Evolutionary conservation across 345 rosid species (phyloP), one percentile per base, ranked within the genome.

Genomic region (Eucalyptus erythrocorys): DNA sequence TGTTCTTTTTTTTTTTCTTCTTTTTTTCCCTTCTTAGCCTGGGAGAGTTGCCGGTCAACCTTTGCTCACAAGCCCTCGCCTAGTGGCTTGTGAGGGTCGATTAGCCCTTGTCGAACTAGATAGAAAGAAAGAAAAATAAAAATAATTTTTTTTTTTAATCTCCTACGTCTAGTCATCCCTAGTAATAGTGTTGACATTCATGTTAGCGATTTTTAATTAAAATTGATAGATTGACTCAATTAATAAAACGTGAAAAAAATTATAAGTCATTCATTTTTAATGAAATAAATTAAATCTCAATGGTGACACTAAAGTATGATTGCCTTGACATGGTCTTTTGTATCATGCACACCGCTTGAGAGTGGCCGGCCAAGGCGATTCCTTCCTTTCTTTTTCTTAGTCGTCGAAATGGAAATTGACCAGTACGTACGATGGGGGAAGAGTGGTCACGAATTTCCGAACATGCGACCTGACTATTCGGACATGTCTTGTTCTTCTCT

Each of bases 151-250:
- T 1, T 1, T 55, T 24, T 55, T 55, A 24, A 55, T 55, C 6
- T 9, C 6, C 6, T 22, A 55, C 0, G 6, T 55, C 30, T 55
- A 9, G 13, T 24, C 3, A 0, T 24, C 13, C 13, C 1, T 9
- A 0, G 13, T 55, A 3, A 22, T 2, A 55, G 0, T 24, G 3
- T 0, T 4, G 0, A 8, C 0, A 0, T 55, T 21, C 0, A 2
- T 1, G 0, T 55, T 22, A 22, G 3, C 0, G 6, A 24, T 55
- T 55, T 55, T 0, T 6, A 0, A 22, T 24, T 55, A 55, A 55
- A 55, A 55, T 55, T 10, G 6, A 22, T 55, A 4, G 0, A 55
- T 55, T 0, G 0, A 24, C 0, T 24, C 61, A 55, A 2, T 24
- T 10, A 3, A 6, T 1, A 55, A 55, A 21, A 51, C 0, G 0